Conservation (phyloP, 1,284 basidiomycete species). For the Cystobasidiaceae sp. region DNA sequence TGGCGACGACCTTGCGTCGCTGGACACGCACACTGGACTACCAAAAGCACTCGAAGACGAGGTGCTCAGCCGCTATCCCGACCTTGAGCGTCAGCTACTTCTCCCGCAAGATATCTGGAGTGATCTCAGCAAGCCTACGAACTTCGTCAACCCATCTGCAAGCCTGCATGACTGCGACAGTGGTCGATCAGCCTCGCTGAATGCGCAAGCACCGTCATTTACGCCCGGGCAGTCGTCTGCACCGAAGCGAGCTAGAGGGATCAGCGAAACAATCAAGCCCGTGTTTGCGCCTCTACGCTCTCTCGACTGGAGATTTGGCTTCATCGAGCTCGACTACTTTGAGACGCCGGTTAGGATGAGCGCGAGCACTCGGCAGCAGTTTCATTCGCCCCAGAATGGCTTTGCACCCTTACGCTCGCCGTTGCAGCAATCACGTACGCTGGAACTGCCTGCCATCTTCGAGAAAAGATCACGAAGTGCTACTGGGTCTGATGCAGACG, state of each 20-base stretch:
- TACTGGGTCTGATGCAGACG: not conserved
- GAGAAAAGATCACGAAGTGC: constrained; percentile 3
- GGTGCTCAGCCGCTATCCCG: constrained; percentile 3
- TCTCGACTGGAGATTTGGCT: constrained; percentile 56
- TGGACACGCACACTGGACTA: constrained; percentile 36
- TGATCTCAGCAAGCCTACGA: constrained; percentile 25
- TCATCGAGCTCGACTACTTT: constrained; percentile 63
- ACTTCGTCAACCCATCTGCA: not conserved
- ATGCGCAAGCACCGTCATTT: not conserved
- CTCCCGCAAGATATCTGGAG: constrained; percentile 28
- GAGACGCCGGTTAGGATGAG: constrained; percentile 49
- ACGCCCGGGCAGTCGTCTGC: not conserved
- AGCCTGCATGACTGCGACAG: not conserved
- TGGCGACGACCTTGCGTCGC: constrained; percentile 18
- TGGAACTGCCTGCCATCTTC: constrained; percentile 20
- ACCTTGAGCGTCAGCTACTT: constrained; percentile 22
- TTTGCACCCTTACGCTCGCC: not conserved
- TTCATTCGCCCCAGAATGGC: constrained; percentile 6
- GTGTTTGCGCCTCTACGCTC: constrained; percentile 34
- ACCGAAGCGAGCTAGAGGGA: not conserved
- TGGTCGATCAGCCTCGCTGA: not conserved
- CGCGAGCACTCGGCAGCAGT: constrained; percentile 10
- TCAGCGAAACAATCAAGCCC: constrained; percentile 32
- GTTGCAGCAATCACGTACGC: not conserved
- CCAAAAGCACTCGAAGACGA: constrained; percentile 35